Conservation (phyloP, 345 rosid species). For the Capsella bursapastoris region DNA sequence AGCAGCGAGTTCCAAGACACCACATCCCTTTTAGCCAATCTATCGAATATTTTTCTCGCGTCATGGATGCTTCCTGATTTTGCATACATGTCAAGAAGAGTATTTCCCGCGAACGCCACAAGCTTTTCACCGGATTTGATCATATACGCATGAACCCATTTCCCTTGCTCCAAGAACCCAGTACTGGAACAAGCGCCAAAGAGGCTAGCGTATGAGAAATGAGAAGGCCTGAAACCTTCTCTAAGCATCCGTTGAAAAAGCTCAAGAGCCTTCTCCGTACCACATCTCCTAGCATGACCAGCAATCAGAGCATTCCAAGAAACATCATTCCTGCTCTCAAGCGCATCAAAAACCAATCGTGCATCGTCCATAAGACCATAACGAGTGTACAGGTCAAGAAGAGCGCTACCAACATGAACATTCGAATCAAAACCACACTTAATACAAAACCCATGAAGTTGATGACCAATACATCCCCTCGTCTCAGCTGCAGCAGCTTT, state of each 20-base stretch:
- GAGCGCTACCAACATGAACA: slow-evolving; percentile 69
- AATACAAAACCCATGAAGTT: slow-evolving; percentile 57
- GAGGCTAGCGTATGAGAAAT: slow-evolving; percentile 58
- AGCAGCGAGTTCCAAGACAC: slow-evolving; percentile 71
- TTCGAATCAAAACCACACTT: slow-evolving; percentile 54
- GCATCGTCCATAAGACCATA: slow-evolving; percentile 59
- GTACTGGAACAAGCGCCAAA: slow-evolving; percentile 57
- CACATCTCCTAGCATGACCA: slow-evolving; percentile 61
- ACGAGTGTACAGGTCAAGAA: slow-evolving; percentile 64
- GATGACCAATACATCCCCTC: slow-evolving; percentile 48
- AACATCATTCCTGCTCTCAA: slow-evolving; percentile 61
- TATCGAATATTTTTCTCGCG: slow-evolving; percentile 57
- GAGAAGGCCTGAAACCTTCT: slow-evolving; percentile 54
- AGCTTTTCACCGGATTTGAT: slow-evolving; percentile 62
- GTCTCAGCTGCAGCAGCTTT: slow-evolving; percentile 58
- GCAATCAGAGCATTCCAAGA: slow-evolving; percentile 78
- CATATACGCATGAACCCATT: slow-evolving; percentile 68
- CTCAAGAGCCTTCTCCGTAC: slow-evolving; percentile 54
- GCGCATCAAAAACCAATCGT: slow-evolving; percentile 46
- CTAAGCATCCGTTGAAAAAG: slow-evolving; percentile 57
- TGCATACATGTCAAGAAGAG: slow-evolving; percentile 69
- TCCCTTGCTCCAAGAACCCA: slow-evolving; percentile 75
- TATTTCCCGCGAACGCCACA: slow-evolving; percentile 60
- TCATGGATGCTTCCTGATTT: slow-evolving; percentile 68
- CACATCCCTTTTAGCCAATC: slow-evolving; percentile 52